Percentiles rank a stretch among this genome's conserved stretches.
These are phyloP conservation scores for Ensete glaucum DNA, from an alignment of 176 grass and related monocot genomes.

Conservation along the genomic window DNA sequence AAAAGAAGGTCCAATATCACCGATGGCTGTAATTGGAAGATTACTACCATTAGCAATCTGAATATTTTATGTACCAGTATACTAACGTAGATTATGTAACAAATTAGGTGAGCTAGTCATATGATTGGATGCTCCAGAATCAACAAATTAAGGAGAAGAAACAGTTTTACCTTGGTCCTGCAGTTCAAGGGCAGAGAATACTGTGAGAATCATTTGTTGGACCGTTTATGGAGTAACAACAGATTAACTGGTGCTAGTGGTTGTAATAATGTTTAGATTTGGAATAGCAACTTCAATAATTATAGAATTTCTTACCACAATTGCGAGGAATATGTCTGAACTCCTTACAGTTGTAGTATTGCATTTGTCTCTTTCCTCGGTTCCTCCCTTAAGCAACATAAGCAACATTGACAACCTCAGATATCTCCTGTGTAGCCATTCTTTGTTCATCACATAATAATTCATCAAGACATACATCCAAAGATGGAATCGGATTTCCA, in stretches of 20 bases:
- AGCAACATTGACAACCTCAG: background rate
- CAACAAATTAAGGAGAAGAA: background rate
- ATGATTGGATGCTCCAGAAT: background rate
- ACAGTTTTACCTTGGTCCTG: background rate
- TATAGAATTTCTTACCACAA: no score
- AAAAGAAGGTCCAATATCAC: constrained; percentile 1
- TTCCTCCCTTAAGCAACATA: background rate
- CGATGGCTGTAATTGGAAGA: background rate
- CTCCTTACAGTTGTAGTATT: no score
- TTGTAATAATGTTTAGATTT: background rate
- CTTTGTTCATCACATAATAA: background rate
- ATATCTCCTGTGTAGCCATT: background rate
- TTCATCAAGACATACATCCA: background rate
- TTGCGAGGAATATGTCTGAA: no score
- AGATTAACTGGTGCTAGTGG: background rate
- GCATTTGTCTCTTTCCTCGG: no score
- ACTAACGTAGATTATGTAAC: no score
- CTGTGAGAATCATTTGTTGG: background rate
- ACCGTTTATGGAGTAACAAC: background rate
- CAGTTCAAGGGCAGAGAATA: background rate
- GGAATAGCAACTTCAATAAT: background rate
- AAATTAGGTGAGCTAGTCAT: background rate
- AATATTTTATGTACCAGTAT: background rate
- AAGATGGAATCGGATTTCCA: background rate
- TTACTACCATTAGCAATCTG: background rate